These are phyloP conservation scores for Taphrina pruni DNA, from an alignment of 1,139 yeast species.

Conservation along the genomic window DNA sequence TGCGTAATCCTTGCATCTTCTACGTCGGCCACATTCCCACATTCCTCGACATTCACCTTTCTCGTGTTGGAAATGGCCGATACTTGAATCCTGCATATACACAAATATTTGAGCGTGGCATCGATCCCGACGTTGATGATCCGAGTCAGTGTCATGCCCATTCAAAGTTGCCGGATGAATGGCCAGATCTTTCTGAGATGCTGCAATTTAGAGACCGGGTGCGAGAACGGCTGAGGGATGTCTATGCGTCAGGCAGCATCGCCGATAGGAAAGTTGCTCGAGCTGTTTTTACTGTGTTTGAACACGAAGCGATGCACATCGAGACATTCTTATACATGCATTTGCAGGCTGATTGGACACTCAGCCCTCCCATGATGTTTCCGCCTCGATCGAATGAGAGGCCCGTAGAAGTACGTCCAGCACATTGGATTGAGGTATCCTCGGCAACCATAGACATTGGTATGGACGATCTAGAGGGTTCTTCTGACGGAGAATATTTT, in stretches of 20 bases:
- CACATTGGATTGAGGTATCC: conserved; percentile 33
- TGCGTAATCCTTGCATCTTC: conserved; percentile 46
- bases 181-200: conserved; percentile 45
- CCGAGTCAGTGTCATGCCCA: conserved; percentile 47
- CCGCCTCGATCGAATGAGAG: neutral
- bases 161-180: conserved; percentile 44
- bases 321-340: conserved; percentile 47
- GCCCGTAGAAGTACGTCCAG: conserved; percentile 4
- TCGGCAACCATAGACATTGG: conserved; percentile 40
- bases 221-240: conserved; percentile 39
- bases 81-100: conserved; percentile 33
- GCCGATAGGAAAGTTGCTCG: conserved; percentile 22
- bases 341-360: conserved; percentile 44
- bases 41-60: conserved; percentile 46
- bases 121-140: conserved; percentile 47
- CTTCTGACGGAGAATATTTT: conserved; percentile 33
- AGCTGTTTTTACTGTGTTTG: conserved; percentile 46
- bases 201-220: conserved; percentile 41
- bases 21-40: conserved; percentile 47
- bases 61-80: conserved; percentile 39
- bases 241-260: conserved; percentile 27
- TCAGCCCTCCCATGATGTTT: conserved; percentile 43
- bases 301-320: conserved; percentile 47
- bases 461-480: conserved; percentile 42
- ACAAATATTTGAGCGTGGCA: conserved; percentile 47